Conservation (phyloP, 768 basidiomycete species). For the Rhodotorula babjevae region DNA sequence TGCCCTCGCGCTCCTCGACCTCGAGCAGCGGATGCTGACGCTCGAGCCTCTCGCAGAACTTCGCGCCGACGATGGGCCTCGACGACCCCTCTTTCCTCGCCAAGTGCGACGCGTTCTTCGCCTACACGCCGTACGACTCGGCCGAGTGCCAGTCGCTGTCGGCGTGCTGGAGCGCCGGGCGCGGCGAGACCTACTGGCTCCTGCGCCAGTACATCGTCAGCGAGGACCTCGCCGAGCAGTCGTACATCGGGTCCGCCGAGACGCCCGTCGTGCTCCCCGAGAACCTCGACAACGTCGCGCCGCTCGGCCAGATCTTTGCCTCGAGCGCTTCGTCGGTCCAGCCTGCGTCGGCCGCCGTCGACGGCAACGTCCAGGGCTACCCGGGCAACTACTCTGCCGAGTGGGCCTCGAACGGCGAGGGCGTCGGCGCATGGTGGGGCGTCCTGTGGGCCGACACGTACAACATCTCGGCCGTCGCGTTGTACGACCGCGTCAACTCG, state of each 20-base stretch:
- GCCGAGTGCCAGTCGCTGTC: conserved; percentile 33
- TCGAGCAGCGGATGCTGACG: too few species aligned
- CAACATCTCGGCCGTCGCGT: conserved; percentile 17
- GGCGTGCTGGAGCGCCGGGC: conserved; percentile 13
- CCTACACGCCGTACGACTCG: conserved; percentile 38
- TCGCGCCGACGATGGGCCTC: conserved; percentile 27
- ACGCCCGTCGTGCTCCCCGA: conserved; percentile 10
- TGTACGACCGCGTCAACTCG: conserved; percentile 33
- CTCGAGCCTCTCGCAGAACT: not conserved
- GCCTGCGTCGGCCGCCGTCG: conserved; percentile 23
- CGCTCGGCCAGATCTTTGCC: conserved; percentile 12
- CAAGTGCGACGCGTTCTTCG: conserved; percentile 37
- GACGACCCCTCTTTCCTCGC: conserved; percentile 4
- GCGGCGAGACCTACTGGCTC: conserved; percentile 34
- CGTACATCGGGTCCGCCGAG: conserved; percentile 21
- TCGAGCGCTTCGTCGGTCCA: conserved; percentile 6
- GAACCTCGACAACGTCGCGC: conserved; percentile 18
- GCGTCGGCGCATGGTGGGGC: conserved; percentile 14
- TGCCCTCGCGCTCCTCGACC: too few species aligned
- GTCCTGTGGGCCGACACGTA: conserved; percentile 17
- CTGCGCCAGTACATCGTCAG: conserved; percentile 34
- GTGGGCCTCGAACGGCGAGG: conserved; percentile 16
- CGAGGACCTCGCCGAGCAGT: conserved; percentile 8
- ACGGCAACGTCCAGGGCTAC: conserved; percentile 34
- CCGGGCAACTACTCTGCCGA: conserved; percentile 25